Base-by-base conservation (phyloP, 1,139 yeast genomes). In the Blastobotrys illinoisensis region DNA sequence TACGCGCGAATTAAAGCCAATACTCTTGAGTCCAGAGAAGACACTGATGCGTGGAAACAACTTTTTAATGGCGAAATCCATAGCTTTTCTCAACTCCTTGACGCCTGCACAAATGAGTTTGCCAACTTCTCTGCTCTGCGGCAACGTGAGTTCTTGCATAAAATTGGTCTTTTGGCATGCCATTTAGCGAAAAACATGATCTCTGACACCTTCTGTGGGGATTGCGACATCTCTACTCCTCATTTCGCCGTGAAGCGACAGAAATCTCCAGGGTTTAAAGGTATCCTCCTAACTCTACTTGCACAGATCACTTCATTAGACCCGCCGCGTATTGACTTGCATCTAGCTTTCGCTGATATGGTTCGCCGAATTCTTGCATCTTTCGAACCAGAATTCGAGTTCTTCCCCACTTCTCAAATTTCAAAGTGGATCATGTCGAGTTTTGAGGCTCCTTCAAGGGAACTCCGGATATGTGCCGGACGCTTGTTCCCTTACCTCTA, bases 401-500 rank as follows among this genome's bases (percentile, higher is more conserved):
- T 61, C 26, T 58, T 56, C 20, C 49, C 57, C 20, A 55, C 57
- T 2, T 55, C 60, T 2, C 56, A 58, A 5, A 48, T 68, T 6
- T 66, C 65, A 4, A 54, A 56, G 3, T 71, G 74, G 73, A 50
- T 65, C 5, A 54, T 61, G 3, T 60, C 62, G 3, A 58, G 66
- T 40, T 57, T 69, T 13, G 56, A 57, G 32, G 63, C 71, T 52
- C 55, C 67, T 0, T 51, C 57, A 3, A 58, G 72, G 11, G 62
- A 57, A 7, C 46, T 69, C 14, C 58, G 72, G 1, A 56, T 69
- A 1, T 57, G 63, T 1, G 64, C 67, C 1, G 59, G 64, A 1
- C 55, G 55, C 20, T 43, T 65, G 16, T 49, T 68, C 9, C 67
- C 67, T 7, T 59, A 56, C 19, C 62, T 64, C 46, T 48, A 52